Percentiles rank a stretch among this genome's conserved stretches.
phyloP scores from a whole-genome alignment of 805 yeast genomes.

The Cyberlindnera nakhonratchasimensis region DNA sequence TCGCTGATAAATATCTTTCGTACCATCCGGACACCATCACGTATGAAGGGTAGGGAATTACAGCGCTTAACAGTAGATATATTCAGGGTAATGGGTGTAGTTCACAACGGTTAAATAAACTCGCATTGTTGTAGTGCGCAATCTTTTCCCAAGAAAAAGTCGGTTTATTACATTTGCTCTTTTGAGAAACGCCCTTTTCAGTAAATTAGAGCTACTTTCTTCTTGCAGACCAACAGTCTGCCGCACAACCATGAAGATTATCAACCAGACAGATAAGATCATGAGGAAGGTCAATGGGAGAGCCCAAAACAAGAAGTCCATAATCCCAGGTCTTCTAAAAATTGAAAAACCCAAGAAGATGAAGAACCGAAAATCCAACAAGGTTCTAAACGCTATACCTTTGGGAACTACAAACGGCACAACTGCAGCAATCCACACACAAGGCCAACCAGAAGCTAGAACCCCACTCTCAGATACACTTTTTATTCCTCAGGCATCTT shows the following conservation, averaged over 20 bases:
- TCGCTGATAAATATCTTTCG: too few species aligned
- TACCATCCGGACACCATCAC: too few species aligned
- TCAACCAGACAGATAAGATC: conserved; percentile 8
- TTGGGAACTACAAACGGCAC: background rate
- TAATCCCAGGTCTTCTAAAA: conserved; percentile 6
- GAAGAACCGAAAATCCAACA: background rate
- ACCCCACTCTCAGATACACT: background rate
- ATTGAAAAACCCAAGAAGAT: conserved; percentile 2
- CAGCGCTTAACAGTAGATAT: too few species aligned
- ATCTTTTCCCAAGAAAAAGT: background rate
- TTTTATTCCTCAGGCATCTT: background rate
- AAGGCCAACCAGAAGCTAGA: background rate
- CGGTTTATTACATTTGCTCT: background rate
- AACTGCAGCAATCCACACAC: background rate
- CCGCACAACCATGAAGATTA: conserved; percentile 5
- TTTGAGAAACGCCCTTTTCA: background rate
- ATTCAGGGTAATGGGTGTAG: too few species aligned
- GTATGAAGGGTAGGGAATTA: too few species aligned
- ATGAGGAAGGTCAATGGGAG: conserved; percentile 4
- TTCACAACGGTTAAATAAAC: too few species aligned
- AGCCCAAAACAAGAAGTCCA: background rate
- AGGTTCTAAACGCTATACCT: background rate
- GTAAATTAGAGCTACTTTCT: background rate
- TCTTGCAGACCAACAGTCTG: background rate
- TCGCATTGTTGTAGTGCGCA: background rate